These are phyloP conservation scores for Ogataea pini DNA, from an alignment of 805 yeast species.

Conservation along the genomic window DNA sequence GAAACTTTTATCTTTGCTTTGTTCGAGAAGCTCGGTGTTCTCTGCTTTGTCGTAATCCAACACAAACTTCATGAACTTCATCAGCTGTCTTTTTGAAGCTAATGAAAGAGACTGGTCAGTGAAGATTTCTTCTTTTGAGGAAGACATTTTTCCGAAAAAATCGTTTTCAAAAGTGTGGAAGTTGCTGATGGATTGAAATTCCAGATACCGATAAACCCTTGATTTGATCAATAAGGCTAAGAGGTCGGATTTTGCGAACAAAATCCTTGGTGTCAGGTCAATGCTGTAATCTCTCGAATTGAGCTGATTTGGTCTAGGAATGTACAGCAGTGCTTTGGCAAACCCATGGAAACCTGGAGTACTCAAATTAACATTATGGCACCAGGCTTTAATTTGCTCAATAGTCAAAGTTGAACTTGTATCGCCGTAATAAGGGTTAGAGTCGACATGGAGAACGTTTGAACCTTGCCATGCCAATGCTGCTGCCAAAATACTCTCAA, in stretches of 20 bases:
- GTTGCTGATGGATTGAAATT: slow-evolving; percentile 82
- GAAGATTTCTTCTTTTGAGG: slow-evolving; percentile 90
- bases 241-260: slow-evolving; percentile 90
- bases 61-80: slow-evolving; percentile 91
- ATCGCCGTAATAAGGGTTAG: slow-evolving; percentile 86
- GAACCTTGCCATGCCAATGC: slow-evolving; percentile 98
- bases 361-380: slow-evolving; percentile 59
- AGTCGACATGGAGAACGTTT: slow-evolving; percentile 86
- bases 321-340: slow-evolving; percentile 72
- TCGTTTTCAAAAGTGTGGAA: slow-evolving; percentile 96
- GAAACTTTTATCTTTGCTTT: slow-evolving; percentile 57
- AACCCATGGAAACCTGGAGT: slow-evolving; percentile 36
- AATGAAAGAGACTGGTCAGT: slow-evolving; percentile 80
- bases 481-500: slow-evolving; percentile 86
- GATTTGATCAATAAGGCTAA: slow-evolving; percentile 76
- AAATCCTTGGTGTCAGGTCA: slow-evolving; percentile 81
- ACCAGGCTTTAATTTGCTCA: slow-evolving; percentile 86
- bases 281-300: slow-evolving; percentile 78
- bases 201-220: slow-evolving; percentile 87
- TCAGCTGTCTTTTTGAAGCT: slow-evolving; percentile 75
- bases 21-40: slow-evolving; percentile 45
- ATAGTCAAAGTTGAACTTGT: slow-evolving; percentile 80
- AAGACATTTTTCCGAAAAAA: slow-evolving; percentile 79
- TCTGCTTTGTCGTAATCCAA: slow-evolving; percentile 63
- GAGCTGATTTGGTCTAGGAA: slow-evolving; percentile 61